Evolutionary conservation across 1,139 yeast species (phyloP).

Genomic region (Insectozyma bohioensis): DNA sequence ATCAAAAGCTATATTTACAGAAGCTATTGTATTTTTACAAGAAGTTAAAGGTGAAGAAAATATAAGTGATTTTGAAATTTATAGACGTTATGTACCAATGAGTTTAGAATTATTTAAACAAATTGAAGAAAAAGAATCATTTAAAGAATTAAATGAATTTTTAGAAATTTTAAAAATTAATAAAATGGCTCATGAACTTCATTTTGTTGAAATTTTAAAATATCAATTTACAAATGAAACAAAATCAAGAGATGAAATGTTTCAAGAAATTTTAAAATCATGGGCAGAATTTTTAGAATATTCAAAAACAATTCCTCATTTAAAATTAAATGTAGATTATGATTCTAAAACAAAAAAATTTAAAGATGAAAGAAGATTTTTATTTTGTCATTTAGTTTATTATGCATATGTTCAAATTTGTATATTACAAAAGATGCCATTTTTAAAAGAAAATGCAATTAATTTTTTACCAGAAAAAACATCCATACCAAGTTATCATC

Average conservation of each 20-base stretch:
- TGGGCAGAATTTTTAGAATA: slow-evolving; percentile 40
- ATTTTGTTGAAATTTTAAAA: too few relatives aligned
- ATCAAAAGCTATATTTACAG: slow-evolving; percentile 40
- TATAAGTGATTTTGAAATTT: slow-evolving; percentile 27
- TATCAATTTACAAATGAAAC: slow-evolving; percentile 27
- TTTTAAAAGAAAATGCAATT: slow-evolving; percentile 25
- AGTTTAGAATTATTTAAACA: slow-evolving; percentile 23
- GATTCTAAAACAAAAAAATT: background rate
- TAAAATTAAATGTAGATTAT: too few relatives aligned
- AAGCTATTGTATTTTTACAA: slow-evolving; percentile 41
- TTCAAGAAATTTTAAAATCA: slow-evolving; percentile 26
- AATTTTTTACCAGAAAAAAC: slow-evolving; percentile 21
- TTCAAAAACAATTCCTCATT: too few relatives aligned
- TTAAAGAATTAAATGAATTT: slow-evolving; percentile 18
- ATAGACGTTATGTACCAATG: slow-evolving; percentile 27
- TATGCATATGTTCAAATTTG: slow-evolving; percentile 37
- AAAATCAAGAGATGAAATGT: slow-evolving; percentile 13
- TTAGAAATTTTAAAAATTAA: slow-evolving; percentile 28
- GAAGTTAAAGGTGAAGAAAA: slow-evolving; percentile 37
- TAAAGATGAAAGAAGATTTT: too few relatives aligned
- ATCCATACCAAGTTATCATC: slow-evolving; percentile 21
- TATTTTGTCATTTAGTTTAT: slow-evolving; percentile 34
- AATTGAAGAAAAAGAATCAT: slow-evolving; percentile 14
- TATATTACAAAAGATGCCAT: slow-evolving; percentile 21
- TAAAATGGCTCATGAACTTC: slow-evolving; percentile 34